These are phyloP conservation scores for Phlebiopsis flavidoalba DNA, from an alignment of 768 basidiomycete species.

Conservation along the genomic window DNA sequence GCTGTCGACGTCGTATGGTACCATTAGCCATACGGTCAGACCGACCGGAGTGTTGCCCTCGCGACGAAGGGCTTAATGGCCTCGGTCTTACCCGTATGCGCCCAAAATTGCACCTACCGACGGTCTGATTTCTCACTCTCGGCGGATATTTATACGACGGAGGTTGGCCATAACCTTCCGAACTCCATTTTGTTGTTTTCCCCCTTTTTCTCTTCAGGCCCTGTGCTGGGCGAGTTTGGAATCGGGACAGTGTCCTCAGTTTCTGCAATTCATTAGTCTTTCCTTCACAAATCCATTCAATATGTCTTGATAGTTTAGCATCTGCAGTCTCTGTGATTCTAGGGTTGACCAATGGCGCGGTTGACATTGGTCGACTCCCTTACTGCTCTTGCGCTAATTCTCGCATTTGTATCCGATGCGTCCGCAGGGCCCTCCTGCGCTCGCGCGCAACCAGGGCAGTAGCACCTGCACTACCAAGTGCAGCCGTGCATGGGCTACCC, in stretches of 20 bases:
- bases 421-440: conserved; percentile 23
- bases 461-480: conserved; percentile 18
- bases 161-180: background rate
- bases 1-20: background rate
- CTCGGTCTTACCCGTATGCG: background rate
- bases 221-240: conserved; percentile 6
- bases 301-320: conserved; percentile 9
- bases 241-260: conserved; percentile 5
- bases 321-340: background rate
- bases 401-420: conserved; percentile 15
- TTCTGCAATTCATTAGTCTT: conserved; percentile 7
- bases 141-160: background rate
- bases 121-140: background rate
- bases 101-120: background rate
- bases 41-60: background rate
- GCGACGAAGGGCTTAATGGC: background rate
- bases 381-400: conserved; percentile 20
- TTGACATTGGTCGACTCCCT: conserved; percentile 10
- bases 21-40: background rate
- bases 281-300: conserved; percentile 19
- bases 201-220: conserved; percentile 8
- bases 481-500: conserved; percentile 30
- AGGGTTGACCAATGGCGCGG: conserved; percentile 13
- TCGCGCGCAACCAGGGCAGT: conserved; percentile 17
- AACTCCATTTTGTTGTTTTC: background rate